A percentile compares a stretch with the other conserved stretches of the same genome.
These are phyloP conservation scores for Dimargaris verticillata DNA, from an alignment of 192 early-diverging fungal species.

Conservation along the genomic window DNA sequence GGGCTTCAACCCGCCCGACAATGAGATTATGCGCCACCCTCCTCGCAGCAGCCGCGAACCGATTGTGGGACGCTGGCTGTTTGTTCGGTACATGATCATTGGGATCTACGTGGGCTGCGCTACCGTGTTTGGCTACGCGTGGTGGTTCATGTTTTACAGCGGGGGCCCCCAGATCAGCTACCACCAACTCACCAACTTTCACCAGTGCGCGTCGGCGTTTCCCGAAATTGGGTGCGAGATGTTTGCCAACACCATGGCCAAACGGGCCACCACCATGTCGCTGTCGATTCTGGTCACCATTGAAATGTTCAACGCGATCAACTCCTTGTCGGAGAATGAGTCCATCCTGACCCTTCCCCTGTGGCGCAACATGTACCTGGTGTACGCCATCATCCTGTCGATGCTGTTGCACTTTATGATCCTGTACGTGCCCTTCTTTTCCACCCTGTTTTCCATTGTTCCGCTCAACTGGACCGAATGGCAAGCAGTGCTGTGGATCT, in stretches of 20 bases:
- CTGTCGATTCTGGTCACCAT: constrained; percentile 90
- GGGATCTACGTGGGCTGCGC: constrained; percentile 85
- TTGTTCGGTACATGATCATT: constrained; percentile 84
- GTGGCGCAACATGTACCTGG: constrained; percentile 80
- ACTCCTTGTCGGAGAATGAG: constrained; percentile 90
- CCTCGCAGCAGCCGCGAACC: constrained; percentile 76
- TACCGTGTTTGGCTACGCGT: constrained; percentile 91
- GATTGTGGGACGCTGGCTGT: constrained; percentile 85
- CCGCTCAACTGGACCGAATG: constrained; percentile 79
- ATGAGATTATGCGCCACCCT: constrained; percentile 86
- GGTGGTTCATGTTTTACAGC: constrained; percentile 94
- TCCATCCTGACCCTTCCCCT: constrained; percentile 80
- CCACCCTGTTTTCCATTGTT: constrained; percentile 76
- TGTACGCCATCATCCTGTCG: constrained; percentile 64
- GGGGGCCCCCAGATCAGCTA: constrained; percentile 79
- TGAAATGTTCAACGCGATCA: constrained; percentile 99
- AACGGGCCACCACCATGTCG: constrained; percentile 86
- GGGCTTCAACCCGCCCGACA: constrained; percentile 92
- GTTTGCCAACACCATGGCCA: constrained; percentile 61
- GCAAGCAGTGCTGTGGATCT: constrained; percentile 78
- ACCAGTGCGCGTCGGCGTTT: constrained; percentile 72
- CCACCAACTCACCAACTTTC: constrained; percentile 84
- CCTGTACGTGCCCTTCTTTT: constrained; percentile 94
- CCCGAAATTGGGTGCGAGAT: constrained; percentile 87
- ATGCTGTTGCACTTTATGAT: constrained; percentile 93